These are phyloP conservation scores for Pugionium dolabratum DNA, from an alignment of 345 rosid genomes.

Conservation along the genomic window DNA sequence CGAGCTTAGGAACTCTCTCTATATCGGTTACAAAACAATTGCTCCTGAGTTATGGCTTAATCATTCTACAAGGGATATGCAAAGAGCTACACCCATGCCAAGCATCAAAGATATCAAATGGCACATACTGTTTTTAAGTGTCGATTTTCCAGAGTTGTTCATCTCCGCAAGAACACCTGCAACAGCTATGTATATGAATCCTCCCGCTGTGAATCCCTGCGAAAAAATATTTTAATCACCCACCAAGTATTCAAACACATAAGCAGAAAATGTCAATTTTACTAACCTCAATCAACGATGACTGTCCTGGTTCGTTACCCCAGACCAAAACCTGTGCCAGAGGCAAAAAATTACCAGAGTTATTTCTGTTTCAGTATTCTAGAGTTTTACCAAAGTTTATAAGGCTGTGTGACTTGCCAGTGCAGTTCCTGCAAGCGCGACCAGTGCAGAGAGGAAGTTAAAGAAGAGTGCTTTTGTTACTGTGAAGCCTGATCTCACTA, in stretches of 20 bases:
- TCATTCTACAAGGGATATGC: constrained; percentile 81
- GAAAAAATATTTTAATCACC: constrained; percentile 11
- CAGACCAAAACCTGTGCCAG: constrained; percentile 61
- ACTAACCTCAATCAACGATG: constrained; percentile 80
- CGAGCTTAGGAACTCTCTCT: constrained; percentile 15
- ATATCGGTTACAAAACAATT: constrained; percentile 17
- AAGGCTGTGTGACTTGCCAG: constrained; percentile 44
- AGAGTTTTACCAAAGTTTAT: no score
- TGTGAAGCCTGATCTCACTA: constrained; percentile 97
- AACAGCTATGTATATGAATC: constrained; percentile 90
- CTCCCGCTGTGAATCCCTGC: constrained; percentile 96
- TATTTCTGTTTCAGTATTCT: constrained; percentile 6
- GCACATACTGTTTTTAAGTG: constrained; percentile 54
- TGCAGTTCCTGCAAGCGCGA: constrained; percentile 84
- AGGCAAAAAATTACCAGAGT: constrained; percentile 18
- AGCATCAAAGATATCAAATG: constrained; percentile 64
- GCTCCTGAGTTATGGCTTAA: no score
- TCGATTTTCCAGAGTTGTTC: constrained; percentile 57
- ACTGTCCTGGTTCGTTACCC: constrained; percentile 88
- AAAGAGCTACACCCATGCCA: constrained; percentile 85
- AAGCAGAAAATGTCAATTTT: background rate
- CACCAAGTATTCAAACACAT: constrained; percentile 22
- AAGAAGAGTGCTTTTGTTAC: constrained; percentile 88
- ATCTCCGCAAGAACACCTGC: constrained; percentile 94
- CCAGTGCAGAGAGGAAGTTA: constrained; percentile 91